phyloP scores from a whole-genome alignment of 2,329 filamentous ascomycete genomes.

The Colletotrichum plurivorum region DNA sequence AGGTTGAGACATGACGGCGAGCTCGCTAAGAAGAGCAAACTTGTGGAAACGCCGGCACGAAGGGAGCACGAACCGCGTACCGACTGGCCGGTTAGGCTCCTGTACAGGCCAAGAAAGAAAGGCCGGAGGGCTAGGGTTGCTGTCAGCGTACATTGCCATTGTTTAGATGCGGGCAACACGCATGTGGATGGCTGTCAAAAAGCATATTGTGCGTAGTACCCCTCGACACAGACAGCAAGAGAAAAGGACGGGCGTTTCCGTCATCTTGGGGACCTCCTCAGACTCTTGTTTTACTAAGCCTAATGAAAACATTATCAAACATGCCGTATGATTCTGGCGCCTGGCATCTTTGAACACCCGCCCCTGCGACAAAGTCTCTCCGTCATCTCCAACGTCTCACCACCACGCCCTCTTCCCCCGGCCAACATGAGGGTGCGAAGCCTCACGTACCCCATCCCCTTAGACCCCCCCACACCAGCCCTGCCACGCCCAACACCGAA shows the following conservation, averaged over 20 bases:
- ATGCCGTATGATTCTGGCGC: not conserved
- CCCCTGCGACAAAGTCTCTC: not conserved
- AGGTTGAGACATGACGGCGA: not conserved
- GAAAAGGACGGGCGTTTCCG: not conserved
- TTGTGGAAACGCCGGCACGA: not conserved
- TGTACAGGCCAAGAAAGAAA: not conserved
- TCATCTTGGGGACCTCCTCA: not conserved
- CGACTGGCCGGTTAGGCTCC: not conserved
- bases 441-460: not conserved
- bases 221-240: not conserved
- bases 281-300: not conserved
- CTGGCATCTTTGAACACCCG: not conserved
- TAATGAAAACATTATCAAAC: not conserved
- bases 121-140: not conserved
- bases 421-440: not conserved
- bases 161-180: not conserved
- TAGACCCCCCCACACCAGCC: constrained; percentile 12
- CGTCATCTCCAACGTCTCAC: not conserved
- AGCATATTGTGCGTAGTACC: not conserved
- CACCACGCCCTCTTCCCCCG: not conserved
- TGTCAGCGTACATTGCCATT: not conserved
- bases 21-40: not conserved
- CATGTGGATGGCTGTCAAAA: not conserved
- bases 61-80: not conserved
- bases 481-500: constrained; percentile 18